Percentiles rank a stretch among this genome's conserved stretches.
phyloP scores from a whole-genome alignment of 148 eudicot genomes.

The Polygonum aviculare region DNA sequence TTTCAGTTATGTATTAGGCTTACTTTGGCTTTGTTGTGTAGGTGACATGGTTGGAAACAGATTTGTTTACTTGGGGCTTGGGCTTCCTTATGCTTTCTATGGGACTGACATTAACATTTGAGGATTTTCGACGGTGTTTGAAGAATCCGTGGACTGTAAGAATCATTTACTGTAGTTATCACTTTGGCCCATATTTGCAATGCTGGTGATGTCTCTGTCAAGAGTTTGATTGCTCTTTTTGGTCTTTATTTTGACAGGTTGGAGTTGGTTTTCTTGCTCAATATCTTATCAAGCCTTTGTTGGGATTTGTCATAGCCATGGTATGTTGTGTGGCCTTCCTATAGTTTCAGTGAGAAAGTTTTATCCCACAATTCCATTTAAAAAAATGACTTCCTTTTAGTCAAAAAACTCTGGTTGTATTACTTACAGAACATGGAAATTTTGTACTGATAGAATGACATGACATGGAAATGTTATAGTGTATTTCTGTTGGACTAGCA shows the following conservation, averaged over 20 bases:
- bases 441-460: neutral
- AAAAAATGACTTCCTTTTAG: neutral
- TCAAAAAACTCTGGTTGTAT: neutral
- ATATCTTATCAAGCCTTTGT: conserved; percentile 72
- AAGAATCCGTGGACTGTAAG: conserved; percentile 97
- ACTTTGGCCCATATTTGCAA: neutral
- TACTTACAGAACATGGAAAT: neutral
- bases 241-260: conserved; percentile 41
- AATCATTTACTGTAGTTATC: conserved; percentile 5
- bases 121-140: conserved; percentile 87
- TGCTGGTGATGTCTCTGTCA: neutral
- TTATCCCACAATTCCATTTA: neutral
- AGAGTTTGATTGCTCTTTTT: neutral
- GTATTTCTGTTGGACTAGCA: neutral
- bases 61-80: conserved; percentile 86
- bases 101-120: conserved; percentile 96
- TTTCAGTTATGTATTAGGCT: neutral
- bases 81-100: conserved; percentile 99
- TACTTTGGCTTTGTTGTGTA: conserved; percentile 23
- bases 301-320: conserved; percentile 80
- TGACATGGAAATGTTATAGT: too few relatives aligned
- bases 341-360: neutral
- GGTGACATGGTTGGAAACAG: conserved; percentile 98
- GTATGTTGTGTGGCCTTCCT: conserved; percentile 28
- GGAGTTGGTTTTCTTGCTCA: conserved; percentile 97